Evolutionary conservation across 192 early-diverging fungal genomes (phyloP), one percentile per base, ranked within the genome.

Genomic region (Diversispora epigaea): DNA sequence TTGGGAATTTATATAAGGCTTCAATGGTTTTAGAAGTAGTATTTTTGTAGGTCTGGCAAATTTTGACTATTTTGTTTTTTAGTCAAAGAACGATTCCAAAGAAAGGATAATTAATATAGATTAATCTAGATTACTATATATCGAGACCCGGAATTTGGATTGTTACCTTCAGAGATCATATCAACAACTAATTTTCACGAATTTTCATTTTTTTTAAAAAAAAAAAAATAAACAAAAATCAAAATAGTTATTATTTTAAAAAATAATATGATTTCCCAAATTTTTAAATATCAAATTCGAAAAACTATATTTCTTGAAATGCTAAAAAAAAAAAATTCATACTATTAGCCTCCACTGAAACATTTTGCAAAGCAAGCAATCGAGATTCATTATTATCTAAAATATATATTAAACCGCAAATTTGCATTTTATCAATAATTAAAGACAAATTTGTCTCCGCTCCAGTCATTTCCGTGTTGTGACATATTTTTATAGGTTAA

Each of bases 91-190:
- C n/a, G n/a, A n/a, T n/a, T n/a, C n/a, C n/a, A 58, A 43, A 46
- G 8, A 6, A 52, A 40, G n/a, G 15, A 6, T 40, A 19, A 32
- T 32, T 32, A 32, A 32, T 32, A 32, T 32, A 32, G 25, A 32
- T 32, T 32, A 32, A 32, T 32, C 88, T 50, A 64, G n/a, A n/a
- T n/a, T n/a, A n/a, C n/a, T 74, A 57, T 3, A 44, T 57, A 10
- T 5, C 8, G 22, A 52, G 11, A 47, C 6, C 55, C 55, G n/a
- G 3, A 8, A 47, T 55, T 39, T 17, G 19, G 2, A 15, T 74
- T 32, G 5, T 46, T 62, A 74, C 73, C 61, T 64, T 74, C 73
- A 17, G 73, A 14, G 12, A 74, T 74, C 73, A 74, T 74, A 64
- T 74, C 73, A 65, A 74, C 73, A 7, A 74, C 73, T 74, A 63